Evolutionary conservation across 192 early-diverging fungal genomes (phyloP), one percentile per base, ranked within the genome.

Genomic region (Chytriomyces hyalinus): DNA sequence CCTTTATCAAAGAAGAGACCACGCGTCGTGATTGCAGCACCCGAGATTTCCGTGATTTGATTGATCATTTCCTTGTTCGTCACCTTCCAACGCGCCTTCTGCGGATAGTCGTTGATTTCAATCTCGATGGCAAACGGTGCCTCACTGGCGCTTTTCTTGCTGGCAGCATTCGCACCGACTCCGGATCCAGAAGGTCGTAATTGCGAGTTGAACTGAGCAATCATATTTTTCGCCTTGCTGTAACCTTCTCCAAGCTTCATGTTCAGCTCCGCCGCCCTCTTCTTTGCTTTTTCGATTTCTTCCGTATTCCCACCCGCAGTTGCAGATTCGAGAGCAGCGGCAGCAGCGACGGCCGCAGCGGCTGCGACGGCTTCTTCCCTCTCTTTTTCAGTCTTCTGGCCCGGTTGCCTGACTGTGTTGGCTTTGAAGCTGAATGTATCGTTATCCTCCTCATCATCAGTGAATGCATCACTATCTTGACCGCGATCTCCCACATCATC

Each of bases 91-190:
- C 98, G 85, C 13, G 98, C 97, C 86, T 94, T 94, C 78, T 95
- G 92, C 47, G 96, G 96, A 78, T 93, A 98, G 83, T 99, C 97
- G 81, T 99, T 99, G 82, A 99, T 98, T 77, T 94, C 94, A 79
- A 99, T 92, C 84, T 99, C 97, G 70, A 86, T 80, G 5, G 91
- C 88, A 84, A 89, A 94, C 43, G 83, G 78, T 1, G 86, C 79
- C 53, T 85, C 86, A 11, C 76, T 57, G 0, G 81, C 78, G 24
- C 64, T 77, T 49, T 76, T 79, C 70, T 80, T 83, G 36, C 4
- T 36, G 62, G 77, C 82, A 26, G 67, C 82, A 45, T 20, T 61
- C 64, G 67, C 26, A 73, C 48, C 75, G 11, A 67, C 77, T 3
- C 64, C 51, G 6, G 43, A 78, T 44, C 73, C 85, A 36, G 81